Base-by-base conservation (phyloP, 1,284 basidiomycete species). In the Rhodotorula sp. region DNA sequence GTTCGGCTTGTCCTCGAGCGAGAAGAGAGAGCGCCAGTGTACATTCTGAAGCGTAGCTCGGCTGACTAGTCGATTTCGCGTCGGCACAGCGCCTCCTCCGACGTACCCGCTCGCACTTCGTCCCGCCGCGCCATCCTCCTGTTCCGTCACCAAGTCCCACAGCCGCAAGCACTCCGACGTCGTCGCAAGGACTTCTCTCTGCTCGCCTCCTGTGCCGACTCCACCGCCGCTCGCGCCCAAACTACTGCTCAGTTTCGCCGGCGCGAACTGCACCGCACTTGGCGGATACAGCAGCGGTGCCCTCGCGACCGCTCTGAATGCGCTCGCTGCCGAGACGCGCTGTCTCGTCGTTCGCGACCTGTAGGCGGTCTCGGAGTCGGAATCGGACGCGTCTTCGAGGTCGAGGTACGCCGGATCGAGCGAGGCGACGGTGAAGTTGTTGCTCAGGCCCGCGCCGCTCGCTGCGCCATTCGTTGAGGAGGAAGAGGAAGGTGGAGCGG, bases 161-260 rank as follows among this genome's bases (percentile, higher is more conserved):
- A 96, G 86, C 74, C 92, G 84, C 77, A 97, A 79, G 64, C 91
- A 90, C 79, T 96, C 94, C 32, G 90, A 91, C 1, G 91, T 93
- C 8, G 91, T 94, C 20, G 93, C 94, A 24, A 97, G 83, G 62
- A 95, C 81, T 80, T 96, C 94, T 53, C 88, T 84, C 46, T 63
- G 36, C 68, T 71, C 51, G 36, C 72, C 47, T 62, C 81, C 7
- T 81, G 22, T 48, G 46, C 34, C 71, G 36, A 29, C 59, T 29
- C 32, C 51, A 76, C 77, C 86, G 85, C 15, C 85, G 83, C 89
- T 61, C 88, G 91, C 55, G 83, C 80, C 76, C 85, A 86, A 63
- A 20, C 57, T 60, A 52, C 64, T 84, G 57, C 83, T 79, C 34
- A 90, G 84, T 30, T 85, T 84, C 7, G 86, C 84, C 29, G 91